Evolutionary conservation across 495 filamentous ascomycete genomes (phyloP), one percentile per base, ranked within the genome.

Genomic region (Thozetella sp.): DNA sequence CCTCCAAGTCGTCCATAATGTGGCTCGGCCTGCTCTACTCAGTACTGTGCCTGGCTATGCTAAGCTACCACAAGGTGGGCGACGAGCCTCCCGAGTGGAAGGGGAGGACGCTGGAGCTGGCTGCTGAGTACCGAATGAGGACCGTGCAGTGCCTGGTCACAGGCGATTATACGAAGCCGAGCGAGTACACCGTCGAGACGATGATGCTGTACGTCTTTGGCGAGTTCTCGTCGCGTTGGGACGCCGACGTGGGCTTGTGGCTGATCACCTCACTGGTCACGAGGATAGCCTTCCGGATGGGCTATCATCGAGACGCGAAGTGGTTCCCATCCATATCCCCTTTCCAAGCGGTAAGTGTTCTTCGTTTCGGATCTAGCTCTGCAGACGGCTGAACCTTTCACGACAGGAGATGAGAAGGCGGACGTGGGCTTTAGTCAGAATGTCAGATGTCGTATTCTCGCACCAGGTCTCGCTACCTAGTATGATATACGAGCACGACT

Each of bases 21-120:
- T 98, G 95, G 96, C 80, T 99, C 62, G 94, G 90, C 6, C 80
- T 97, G 67, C 80, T 95, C 11, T 97, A 92, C 73, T 85, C 91
- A 2, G 89, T 98, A 76, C 84, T 97, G 80, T 90, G 90, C 66
- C 76, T 98, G 23, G 91, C 96, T 1, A 89, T 97, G 86, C 83
- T 96, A 54, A 97, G 94, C 43, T 98, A 97, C 70, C 81, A 90
- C 69, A 87, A 88, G 55, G 90, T 95, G 60, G 92, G 92, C 17
- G 95, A 98, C 66, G 94, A 97, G 69, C 95, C 94, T 25, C 87
- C 90, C 0, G 93, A 97, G 70, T 96, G 80, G 82, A 83, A 80
- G 65, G 82, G 82, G 57, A 88, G 89, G 71, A 83, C 89, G 2
- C 70, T 91, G 34, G 89, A 94, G 58, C 83, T 96, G 76, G 92